Evolutionary conservation across 768 basidiomycete species (phyloP), one percentile per base, ranked within the genome.

Genomic region (Naganishia friedmannii): DNA sequence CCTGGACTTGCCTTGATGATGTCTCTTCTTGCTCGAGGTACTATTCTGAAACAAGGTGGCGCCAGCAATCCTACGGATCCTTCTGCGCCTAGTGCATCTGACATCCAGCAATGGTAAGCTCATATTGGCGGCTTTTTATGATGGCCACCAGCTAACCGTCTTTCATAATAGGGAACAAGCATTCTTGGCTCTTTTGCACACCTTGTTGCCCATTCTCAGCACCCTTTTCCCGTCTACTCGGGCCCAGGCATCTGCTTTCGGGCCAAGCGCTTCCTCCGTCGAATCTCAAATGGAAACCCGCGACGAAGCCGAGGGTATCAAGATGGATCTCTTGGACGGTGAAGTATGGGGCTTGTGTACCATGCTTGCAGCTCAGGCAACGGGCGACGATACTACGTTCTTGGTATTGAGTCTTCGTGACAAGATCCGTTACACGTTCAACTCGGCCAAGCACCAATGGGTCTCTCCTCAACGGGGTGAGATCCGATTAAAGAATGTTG

Each of bases 1-100:
- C 93, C 96, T 67, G 96, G 94, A 42, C 84, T 97, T 31, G 91
- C 92, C 2, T 85, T 98, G 63, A 84, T 98, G 72, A 98, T 93
- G 0, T 84, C 94, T 54, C 89, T 98, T 80, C 83, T 98, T 66
- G 93, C 90, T 73, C 89, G 92, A 29, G 95, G 93, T n/a, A 92
- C 93, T 80, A 86, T 91, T 21, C 88, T 98, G 76, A 69, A 69
- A 56, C 68, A 69, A 26, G 42, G 28, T 13, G 68, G 28, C 7
- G 68, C 68, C 29, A 53, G n/a, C 39, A 31, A 53, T 26, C 37
- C 88, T 0, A 76, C 87, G 1, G 89, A 90, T 72, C 70, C 77
- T 3, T 72, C 72, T 42, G 55, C 51, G 3, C 55, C 65, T 26
- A 57, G 57, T 23, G 23, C 37, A 51, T 42, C 68, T 15, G 94